phyloP scores from a whole-genome alignment of 441 rosid genomes.

The Euphorbia schlechtendalii region DNA sequence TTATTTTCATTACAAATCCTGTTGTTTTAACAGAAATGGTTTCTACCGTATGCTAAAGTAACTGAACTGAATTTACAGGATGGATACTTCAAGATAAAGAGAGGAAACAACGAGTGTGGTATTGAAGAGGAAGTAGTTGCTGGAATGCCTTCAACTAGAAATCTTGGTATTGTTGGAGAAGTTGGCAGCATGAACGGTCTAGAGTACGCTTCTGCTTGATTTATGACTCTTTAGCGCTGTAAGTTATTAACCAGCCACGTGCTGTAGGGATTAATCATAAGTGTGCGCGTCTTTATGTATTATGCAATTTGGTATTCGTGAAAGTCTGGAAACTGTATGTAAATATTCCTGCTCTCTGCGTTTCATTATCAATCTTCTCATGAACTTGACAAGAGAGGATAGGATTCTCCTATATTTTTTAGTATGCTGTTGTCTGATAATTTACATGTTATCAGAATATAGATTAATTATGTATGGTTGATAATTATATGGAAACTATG shows the following conservation, averaged over 20 bases:
- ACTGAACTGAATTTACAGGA: constrained; percentile 44
- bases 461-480: no score
- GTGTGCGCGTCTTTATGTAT: not conserved
- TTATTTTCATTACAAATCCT: constrained; percentile 1
- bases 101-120: constrained; percentile 90
- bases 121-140: constrained; percentile 72
- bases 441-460: no score
- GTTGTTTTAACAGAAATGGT: not conserved
- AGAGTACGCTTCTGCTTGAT: constrained; percentile 39
- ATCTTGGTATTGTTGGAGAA: constrained; percentile 47
- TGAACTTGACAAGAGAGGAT: not conserved
- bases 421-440: not conserved
- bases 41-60: not conserved
- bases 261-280: constrained; percentile 5
- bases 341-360: constrained; percentile 2
- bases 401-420: not conserved
- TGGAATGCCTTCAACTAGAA: constrained; percentile 71
- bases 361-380: not conserved
- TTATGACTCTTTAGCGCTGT: not conserved
- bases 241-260: not conserved
- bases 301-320: not conserved
- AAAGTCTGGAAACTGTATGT: not conserved
- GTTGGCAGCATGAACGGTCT: constrained; percentile 27
- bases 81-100: constrained; percentile 75
- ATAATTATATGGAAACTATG: no score